Conservation (phyloP, 345 rosid genomes). For the Linum lewisii region DNA sequence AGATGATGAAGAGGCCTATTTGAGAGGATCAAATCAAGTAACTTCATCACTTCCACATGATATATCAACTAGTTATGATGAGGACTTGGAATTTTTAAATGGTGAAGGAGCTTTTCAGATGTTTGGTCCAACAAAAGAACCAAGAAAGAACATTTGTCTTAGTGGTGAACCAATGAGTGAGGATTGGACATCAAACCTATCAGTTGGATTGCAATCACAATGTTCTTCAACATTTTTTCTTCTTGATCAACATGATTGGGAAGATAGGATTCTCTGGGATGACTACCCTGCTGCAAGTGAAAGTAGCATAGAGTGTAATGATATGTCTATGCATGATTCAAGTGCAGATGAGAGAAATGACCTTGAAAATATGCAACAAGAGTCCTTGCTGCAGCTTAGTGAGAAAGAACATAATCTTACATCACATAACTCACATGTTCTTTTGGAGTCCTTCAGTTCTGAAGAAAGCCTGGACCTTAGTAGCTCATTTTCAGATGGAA, state of each 20-base stretch:
- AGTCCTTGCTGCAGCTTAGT: constrained; percentile 19
- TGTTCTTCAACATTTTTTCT: constrained; percentile 40
- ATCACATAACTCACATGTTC: constrained; percentile 28
- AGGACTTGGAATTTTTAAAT: constrained; percentile 30
- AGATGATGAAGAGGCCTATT: constrained; percentile 78
- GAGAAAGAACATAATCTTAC: constrained; percentile 27
- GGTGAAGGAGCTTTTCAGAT: constrained; percentile 24
- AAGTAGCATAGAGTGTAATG: constrained; percentile 33
- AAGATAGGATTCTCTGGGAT: constrained; percentile 76
- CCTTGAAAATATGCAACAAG: constrained; percentile 21
- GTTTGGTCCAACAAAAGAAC: constrained; percentile 27
- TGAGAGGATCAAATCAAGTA: constrained; percentile 44
- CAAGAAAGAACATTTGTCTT: constrained; percentile 32
- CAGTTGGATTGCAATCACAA: constrained; percentile 42
- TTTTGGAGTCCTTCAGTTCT: constrained; percentile 48
- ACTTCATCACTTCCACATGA: constrained; percentile 38
- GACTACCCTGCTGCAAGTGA: constrained; percentile 41
- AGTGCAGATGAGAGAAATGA: constrained; percentile 18
- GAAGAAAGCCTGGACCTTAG: constrained; percentile 21
- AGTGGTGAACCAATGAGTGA: constrained; percentile 64
- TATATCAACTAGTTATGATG: constrained; percentile 25
- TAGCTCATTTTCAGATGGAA: constrained; percentile 21
- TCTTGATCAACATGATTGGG: constrained; percentile 94
- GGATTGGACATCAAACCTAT: constrained; percentile 26
- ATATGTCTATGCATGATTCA: constrained; percentile 28